These are phyloP conservation scores for Aspergillus neoniger DNA, from an alignment of 2,329 filamentous ascomycete genomes.

Conservation along the genomic window DNA sequence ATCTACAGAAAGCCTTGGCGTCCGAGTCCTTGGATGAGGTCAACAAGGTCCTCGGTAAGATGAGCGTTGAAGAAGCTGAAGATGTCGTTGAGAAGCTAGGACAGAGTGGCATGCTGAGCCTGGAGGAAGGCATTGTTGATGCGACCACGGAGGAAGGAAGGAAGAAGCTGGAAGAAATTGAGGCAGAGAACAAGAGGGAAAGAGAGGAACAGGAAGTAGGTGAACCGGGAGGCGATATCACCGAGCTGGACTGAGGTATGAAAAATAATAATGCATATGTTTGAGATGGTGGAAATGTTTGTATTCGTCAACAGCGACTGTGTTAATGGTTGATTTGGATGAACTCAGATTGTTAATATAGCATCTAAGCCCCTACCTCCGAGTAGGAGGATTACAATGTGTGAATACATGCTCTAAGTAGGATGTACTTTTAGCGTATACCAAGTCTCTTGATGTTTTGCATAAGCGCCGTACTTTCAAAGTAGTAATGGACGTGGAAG, in stretches of 20 bases:
- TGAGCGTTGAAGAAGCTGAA: slow-evolving; percentile 86
- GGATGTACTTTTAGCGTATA: neutral
- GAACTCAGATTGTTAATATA: neutral
- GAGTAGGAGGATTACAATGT: neutral
- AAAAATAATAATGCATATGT: neutral
- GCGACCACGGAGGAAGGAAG: slow-evolving; percentile 86
- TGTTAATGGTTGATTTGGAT: neutral
- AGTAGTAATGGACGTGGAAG: neutral
- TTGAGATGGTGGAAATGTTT: neutral
- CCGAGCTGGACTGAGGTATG: slow-evolving; percentile 34
- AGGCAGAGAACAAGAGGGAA: slow-evolving; percentile 53
- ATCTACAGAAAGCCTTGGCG: slow-evolving; percentile 78
- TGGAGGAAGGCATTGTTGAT: slow-evolving; percentile 94
- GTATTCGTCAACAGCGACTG: neutral
- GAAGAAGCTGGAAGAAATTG: slow-evolving; percentile 74
- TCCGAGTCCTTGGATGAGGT: slow-evolving; percentile 87
- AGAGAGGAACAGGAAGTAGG: slow-evolving; percentile 49
- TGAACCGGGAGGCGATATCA: slow-evolving; percentile 54
- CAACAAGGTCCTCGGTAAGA: slow-evolving; percentile 82
- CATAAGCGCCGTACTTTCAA: neutral
- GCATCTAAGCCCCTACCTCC: neutral
- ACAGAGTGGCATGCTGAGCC: slow-evolving; percentile 81
- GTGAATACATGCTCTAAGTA: neutral
- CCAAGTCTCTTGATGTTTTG: neutral
- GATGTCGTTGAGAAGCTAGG: slow-evolving; percentile 78